Conservation (phyloP, 163 green algal genomes). For the Chloroidium sp. region DNA sequence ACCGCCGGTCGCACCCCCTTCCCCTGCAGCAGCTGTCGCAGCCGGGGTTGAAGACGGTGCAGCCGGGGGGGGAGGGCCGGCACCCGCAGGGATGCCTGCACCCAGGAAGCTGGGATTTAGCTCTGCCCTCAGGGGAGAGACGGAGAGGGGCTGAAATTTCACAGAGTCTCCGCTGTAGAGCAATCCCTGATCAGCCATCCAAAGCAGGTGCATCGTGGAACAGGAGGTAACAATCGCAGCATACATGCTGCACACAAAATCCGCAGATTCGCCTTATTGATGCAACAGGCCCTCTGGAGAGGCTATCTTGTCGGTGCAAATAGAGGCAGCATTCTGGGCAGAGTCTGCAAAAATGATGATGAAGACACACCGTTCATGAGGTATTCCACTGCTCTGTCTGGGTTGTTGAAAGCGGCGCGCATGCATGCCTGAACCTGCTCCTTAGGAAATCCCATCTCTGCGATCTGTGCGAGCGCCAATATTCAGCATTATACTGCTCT, state of each 20-base stretch:
- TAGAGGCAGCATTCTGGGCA: not conserved
- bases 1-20: too few species aligned
- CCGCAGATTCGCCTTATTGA: too few species aligned
- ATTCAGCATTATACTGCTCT: too few species aligned
- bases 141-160: too few species aligned
- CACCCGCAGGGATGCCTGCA: not conserved
- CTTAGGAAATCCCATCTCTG: conserved; percentile 88
- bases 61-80: not conserved
- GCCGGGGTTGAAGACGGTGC: not conserved
- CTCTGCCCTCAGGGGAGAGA: too few species aligned
- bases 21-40: too few species aligned
- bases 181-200: too few species aligned
- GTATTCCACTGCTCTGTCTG: conserved; percentile 96
- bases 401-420: conserved; percentile 98
- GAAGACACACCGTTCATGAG: conserved; percentile 91
- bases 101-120: too few species aligned
- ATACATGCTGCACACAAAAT: too few species aligned
- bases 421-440: conserved; percentile 76
- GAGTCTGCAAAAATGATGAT: not conserved
- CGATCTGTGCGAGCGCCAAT: conserved; percentile 17
- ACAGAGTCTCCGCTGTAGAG: too few species aligned
- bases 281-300: not conserved
- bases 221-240: too few species aligned
- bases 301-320: not conserved
- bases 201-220: too few species aligned